Percentiles rank a stretch among this genome's conserved stretches.
Evolutionary conservation across 1,284 basidiomycete species (phyloP).

Genomic region (Cryptococcus sp.): DNA sequence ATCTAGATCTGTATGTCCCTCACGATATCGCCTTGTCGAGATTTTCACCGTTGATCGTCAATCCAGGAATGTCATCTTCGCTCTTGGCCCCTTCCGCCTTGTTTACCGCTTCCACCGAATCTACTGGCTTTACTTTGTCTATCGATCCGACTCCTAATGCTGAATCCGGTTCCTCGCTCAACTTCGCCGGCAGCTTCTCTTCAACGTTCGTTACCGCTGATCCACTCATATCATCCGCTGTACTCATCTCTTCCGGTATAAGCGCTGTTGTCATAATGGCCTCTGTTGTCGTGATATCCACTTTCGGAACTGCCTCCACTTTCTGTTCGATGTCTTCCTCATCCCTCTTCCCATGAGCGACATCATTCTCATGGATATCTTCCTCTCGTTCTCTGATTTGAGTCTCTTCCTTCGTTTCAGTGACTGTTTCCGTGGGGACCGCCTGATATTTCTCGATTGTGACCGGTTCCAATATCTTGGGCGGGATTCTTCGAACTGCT

Average conservation of each 20-base stretch:
- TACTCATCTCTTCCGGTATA: not conserved
- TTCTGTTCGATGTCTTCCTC: not conserved
- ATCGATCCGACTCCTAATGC: no score
- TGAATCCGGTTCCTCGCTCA: not conserved
- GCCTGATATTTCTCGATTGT: not conserved
- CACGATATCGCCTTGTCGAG: no score
- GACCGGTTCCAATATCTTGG: not conserved
- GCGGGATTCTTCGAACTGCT: conserved; percentile 18
- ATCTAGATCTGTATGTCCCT: no score
- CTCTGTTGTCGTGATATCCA: no score
- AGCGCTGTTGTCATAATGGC: no score
- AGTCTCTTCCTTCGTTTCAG: not conserved
- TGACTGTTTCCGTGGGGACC: not conserved
- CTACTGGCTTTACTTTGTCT: no score
- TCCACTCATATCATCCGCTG: not conserved
- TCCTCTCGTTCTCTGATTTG: not conserved
- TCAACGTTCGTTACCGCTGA: not conserved
- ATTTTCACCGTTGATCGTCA: no score
- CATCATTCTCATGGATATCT: not conserved
- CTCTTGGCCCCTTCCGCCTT: no score
- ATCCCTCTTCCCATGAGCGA: not conserved
- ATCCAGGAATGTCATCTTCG: no score
- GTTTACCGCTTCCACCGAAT: no score
- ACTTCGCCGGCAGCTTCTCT: not conserved
- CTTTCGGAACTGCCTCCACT: no score